Conservation (phyloP, 2,329 filamentous ascomycete genomes). For the Colletotrichum limetticola region DNA sequence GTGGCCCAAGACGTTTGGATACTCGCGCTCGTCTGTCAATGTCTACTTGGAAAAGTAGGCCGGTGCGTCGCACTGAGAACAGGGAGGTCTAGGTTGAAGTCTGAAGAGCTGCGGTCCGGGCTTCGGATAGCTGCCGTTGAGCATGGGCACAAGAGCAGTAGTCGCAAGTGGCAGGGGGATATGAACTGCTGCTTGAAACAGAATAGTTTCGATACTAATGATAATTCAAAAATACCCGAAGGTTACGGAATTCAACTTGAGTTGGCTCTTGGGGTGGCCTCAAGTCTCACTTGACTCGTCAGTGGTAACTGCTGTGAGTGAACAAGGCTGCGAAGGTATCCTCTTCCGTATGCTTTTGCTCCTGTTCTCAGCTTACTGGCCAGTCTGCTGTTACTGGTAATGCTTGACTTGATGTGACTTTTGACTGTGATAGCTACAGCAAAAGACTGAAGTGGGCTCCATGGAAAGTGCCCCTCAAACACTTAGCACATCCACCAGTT, state of each 20-base stretch:
- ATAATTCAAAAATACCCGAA: not conserved
- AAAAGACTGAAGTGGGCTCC: not conserved
- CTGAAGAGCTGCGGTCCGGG: not conserved
- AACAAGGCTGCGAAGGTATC: not conserved
- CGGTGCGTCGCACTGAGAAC: not conserved
- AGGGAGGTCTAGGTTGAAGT: not conserved
- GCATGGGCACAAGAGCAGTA: not conserved
- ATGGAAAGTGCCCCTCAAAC: not conserved
- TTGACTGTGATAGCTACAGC: not conserved
- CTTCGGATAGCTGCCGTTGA: not conserved
- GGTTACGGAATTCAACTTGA: not conserved
- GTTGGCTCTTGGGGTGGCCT: not conserved
- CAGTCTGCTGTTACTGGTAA: no score
- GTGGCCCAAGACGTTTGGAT: slow-evolving; percentile 26
- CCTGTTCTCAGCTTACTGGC: not conserved
- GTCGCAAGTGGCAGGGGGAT: not conserved
- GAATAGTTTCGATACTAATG: not conserved
- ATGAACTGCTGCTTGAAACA: not conserved
- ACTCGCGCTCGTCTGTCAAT: slow-evolving; percentile 25
- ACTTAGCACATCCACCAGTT: not conserved
- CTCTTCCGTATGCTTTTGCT: not conserved
- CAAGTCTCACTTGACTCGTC: not conserved
- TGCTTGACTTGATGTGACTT: not conserved
- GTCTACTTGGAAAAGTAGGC: slow-evolving; percentile 1
- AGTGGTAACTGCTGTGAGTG: not conserved